These are phyloP conservation scores for Penicillium sp. DNA, from an alignment of 2,329 filamentous ascomycete genomes.

Conservation along the genomic window DNA sequence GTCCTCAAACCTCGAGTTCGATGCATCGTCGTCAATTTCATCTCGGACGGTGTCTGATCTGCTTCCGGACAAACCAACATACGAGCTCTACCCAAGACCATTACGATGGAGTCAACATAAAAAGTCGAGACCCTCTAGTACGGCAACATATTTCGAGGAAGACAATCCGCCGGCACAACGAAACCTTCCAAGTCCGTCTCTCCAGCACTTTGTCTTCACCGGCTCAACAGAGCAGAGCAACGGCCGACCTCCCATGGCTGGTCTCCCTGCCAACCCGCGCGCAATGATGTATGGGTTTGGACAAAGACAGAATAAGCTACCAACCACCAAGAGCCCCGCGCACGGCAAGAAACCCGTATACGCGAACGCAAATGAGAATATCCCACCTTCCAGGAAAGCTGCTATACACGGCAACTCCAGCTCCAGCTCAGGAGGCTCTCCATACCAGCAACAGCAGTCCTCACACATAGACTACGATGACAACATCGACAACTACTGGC, in stretches of 20 bases:
- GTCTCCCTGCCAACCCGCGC: slow-evolving; percentile 42
- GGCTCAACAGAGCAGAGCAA: slow-evolving; percentile 9
- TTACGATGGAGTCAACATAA: slow-evolving; percentile 37
- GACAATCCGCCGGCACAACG: slow-evolving; percentile 37
- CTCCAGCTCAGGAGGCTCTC: neutral
- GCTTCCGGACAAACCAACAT: slow-evolving; percentile 40
- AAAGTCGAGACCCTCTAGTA: slow-evolving; percentile 33
- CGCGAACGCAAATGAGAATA: slow-evolving; percentile 16
- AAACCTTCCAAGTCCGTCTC: slow-evolving; percentile 22
- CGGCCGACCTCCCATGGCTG: slow-evolving; percentile 25
- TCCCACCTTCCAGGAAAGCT: slow-evolving; percentile 15
- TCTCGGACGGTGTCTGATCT: slow-evolving; percentile 46
- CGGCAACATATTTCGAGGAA: slow-evolving; percentile 45
- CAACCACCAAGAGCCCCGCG: slow-evolving; percentile 12
- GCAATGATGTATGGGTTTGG: slow-evolving; percentile 37
- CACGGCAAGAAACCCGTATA: slow-evolving; percentile 22
- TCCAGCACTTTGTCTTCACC: slow-evolving; percentile 16
- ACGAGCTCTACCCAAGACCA: slow-evolving; percentile 44
- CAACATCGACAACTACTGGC: slow-evolving; percentile 24
- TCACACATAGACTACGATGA: slow-evolving; percentile 21
- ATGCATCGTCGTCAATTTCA: slow-evolving; percentile 36
- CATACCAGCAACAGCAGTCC: slow-evolving; percentile 1
- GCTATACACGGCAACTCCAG: slow-evolving; percentile 2
- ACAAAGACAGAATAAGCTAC: slow-evolving; percentile 22
- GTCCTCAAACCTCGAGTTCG: slow-evolving; percentile 34